A percentile compares a stretch with the other conserved stretches of the same genome.
Conservation (phyloP, 371 early-diverging fungal genomes). For the Phascolomyces articulosus region DNA sequence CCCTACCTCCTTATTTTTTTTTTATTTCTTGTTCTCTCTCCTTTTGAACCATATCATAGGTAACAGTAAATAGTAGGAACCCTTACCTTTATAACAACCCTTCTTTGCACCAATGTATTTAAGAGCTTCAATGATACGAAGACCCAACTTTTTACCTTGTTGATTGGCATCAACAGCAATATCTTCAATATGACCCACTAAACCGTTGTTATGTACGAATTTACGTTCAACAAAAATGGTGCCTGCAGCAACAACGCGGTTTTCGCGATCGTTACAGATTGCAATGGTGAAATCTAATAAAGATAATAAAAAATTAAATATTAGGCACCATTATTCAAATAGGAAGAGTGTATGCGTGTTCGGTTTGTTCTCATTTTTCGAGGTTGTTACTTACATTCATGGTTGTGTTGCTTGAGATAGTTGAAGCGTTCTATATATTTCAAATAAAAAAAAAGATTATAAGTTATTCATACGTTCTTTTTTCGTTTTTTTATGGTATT, state of each 20-base stretch:
- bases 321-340: no score
- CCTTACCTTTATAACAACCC: conserved; percentile 70
- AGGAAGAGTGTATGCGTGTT: no score
- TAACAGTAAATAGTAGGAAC: not conserved
- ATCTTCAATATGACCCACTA: conserved; percentile 89
- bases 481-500: not conserved
- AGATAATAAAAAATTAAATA: not conserved
- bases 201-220: conserved; percentile 87
- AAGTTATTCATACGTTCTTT: not conserved
- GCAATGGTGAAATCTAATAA: conserved; percentile 75
- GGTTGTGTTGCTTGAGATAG: conserved; percentile 72
- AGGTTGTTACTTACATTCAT: conserved; percentile 70
- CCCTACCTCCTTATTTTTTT: not conserved
- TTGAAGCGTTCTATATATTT: conserved; percentile 62
- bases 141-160: conserved; percentile 90
- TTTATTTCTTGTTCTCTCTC: no score
- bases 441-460: not conserved
- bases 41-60: no score
- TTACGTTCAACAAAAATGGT: conserved; percentile 96
- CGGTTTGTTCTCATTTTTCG: no score
- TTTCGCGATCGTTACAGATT: conserved; percentile 72
- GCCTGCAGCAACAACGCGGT: conserved; percentile 89
- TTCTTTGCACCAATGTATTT: conserved; percentile 64
- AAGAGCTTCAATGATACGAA: conserved; percentile 75
- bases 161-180: conserved; percentile 94